Conservation (phyloP, 2,329 filamentous ascomycete species). For the Sporothrix euskadiensis region DNA sequence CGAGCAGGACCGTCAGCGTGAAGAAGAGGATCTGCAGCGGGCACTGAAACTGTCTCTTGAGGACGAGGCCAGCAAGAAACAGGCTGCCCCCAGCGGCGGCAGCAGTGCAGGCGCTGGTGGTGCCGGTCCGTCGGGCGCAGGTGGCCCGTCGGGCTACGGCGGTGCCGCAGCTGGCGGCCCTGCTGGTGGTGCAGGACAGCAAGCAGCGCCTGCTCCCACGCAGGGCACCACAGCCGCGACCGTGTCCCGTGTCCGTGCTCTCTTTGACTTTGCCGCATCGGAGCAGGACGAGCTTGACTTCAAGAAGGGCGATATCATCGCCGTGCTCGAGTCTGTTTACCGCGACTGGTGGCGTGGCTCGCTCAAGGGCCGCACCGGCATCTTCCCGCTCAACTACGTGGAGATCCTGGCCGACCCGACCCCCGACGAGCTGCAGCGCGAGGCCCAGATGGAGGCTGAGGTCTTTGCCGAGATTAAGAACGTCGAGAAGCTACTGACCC, state of each 20-base stretch:
- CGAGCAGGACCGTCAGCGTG: slow-evolving; percentile 84
- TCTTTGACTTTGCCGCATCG: slow-evolving; percentile 93
- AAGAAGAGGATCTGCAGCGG: slow-evolving; percentile 97
- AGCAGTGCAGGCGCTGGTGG: slow-evolving; percentile 36
- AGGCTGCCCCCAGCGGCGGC: slow-evolving; percentile 43
- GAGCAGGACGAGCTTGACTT: slow-evolving; percentile 95
- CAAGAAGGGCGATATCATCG: slow-evolving; percentile 94
- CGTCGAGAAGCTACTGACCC: slow-evolving; percentile 71
- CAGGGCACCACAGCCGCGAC: slow-evolving; percentile 93
- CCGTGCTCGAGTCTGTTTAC: slow-evolving; percentile 94
- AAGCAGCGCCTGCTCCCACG: slow-evolving; percentile 37
- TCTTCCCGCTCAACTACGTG: slow-evolving; percentile 98
- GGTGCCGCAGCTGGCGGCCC: slow-evolving; percentile 52
- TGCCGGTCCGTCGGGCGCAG: not conserved
- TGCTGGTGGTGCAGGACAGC: slow-evolving; percentile 36
- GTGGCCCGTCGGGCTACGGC: slow-evolving; percentile 36
- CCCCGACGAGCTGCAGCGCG: slow-evolving; percentile 86
- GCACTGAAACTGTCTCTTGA: slow-evolving; percentile 89
- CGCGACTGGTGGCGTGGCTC: slow-evolving; percentile 99
- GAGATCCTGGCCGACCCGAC: slow-evolving; percentile 96
- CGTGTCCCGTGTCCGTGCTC: slow-evolving; percentile 86
- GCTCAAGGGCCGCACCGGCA: slow-evolving; percentile 89
- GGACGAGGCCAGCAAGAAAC: slow-evolving; percentile 70
- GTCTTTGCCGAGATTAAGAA: slow-evolving; percentile 67
- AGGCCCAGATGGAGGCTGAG: slow-evolving; percentile 89